Evolutionary conservation across 441 rosid genomes (phyloP), one percentile per base, ranked within the genome.

Genomic region (Bruguiera hainesii): DNA sequence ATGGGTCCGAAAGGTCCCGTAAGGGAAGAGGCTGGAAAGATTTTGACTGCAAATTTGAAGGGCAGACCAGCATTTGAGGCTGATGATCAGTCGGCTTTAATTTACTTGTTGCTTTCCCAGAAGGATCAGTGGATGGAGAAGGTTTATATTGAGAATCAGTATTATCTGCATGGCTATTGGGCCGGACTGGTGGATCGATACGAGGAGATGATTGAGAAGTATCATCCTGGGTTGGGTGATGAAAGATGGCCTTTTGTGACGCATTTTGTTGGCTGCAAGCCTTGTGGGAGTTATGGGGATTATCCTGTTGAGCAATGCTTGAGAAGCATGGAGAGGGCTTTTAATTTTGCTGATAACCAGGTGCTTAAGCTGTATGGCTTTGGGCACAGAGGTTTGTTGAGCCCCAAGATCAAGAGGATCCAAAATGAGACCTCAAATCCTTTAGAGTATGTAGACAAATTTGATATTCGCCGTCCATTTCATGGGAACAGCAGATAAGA

Each of bases 211-310:
- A 73, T 91, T 5, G 98, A 89, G 81, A 95, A 91, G 86, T 87
- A 95, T 72, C 99, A 91, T 63, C 94, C 98, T 0, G 99, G 99
- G 0, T 78, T 89, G 16, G 99, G 98, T 5, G 99, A 95, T 66
- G 94, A 95, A 78, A 88, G 99, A 72, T 95, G 99, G 99, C 99
- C 99, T 0, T 90, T 95, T 64, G 97, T 95, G 60, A 95, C 99
- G 1, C 98, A 95, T 80, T 95, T 95, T 35, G 99, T 95, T n/a
- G 99, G 99, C 4, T 95, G 99, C 76, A 91, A 95, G 68, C 98
- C 99, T 55, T 91, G 99, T 67, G 99, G 99, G 53, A 94, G 98
- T 79, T 94, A 89, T 28, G 99, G 91, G 63, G 99, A 94, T 83
- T 94, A 94, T 53, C 87, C 98, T 2, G 99, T 91, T 0, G 97